phyloP scores from a whole-genome alignment of 148 eudicot genomes.

The Fagopyrum homotropicum region DNA sequence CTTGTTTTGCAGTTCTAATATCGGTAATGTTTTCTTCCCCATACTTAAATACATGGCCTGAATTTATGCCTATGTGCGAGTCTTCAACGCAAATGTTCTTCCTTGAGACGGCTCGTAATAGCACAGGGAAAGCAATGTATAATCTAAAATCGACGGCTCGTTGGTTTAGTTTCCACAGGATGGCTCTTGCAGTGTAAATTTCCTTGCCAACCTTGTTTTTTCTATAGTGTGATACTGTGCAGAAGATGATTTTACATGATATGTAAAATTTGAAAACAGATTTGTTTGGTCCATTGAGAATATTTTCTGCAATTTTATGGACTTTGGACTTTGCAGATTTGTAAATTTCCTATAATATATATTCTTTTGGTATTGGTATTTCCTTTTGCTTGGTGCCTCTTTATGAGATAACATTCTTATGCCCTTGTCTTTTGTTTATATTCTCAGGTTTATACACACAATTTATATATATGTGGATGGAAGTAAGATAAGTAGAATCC shows the following conservation, averaged over 20 bases:
- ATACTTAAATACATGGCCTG: neutral
- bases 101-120: neutral
- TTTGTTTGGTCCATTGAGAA: neutral
- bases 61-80: neutral
- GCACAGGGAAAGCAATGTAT: neutral
- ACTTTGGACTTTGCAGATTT: neutral
- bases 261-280: neutral
- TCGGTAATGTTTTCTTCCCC: neutral
- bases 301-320: neutral
- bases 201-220: neutral
- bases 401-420: conserved; percentile 2
- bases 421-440: neutral
- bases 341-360: neutral
- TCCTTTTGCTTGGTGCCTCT: neutral
- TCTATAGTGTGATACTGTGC: neutral
- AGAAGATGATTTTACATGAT: neutral
- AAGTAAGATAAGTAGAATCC: conserved; percentile 11
- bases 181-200: neutral
- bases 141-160: neutral
- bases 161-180: neutral
- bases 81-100: neutral
- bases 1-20: neutral
- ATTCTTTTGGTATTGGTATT: neutral
- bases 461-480: neutral
- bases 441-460: neutral